Evolutionary conservation across 2,329 filamentous ascomycete genomes (phyloP).

Genomic region (Sphaerulina vaccinii): DNA sequence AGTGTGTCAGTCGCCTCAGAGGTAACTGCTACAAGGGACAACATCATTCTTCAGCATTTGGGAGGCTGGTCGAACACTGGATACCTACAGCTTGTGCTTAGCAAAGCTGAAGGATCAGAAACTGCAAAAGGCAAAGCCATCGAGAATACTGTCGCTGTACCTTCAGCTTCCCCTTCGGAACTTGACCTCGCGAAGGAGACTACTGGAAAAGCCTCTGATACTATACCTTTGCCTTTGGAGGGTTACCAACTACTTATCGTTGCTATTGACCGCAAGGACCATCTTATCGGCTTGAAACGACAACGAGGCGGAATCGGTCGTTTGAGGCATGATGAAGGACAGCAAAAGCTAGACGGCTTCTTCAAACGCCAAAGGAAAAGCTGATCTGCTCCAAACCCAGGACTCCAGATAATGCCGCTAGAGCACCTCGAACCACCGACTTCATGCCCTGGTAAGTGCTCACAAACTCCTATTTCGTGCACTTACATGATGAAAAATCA

Average conservation of each 20-base stretch:
- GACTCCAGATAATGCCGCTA: background rate
- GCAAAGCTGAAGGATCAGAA: background rate
- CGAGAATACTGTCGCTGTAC: background rate
- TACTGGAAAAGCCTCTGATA: too few species aligned
- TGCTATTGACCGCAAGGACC: slow-evolving; percentile 66
- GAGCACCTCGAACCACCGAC: background rate
- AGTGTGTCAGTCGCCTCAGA: slow-evolving; percentile 48
- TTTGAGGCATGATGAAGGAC: slow-evolving; percentile 69
- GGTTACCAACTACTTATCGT: slow-evolving; percentile 46
- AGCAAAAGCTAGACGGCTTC: slow-evolving; percentile 74
- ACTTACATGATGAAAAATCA: slow-evolving; percentile 32
- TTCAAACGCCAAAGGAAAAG: slow-evolving; percentile 52
- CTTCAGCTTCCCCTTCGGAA: too few species aligned
- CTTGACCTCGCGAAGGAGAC: too few species aligned
- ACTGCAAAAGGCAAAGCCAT: background rate
- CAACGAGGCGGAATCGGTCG: slow-evolving; percentile 82
- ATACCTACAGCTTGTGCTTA: slow-evolving; percentile 49
- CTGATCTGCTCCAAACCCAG: slow-evolving; percentile 18
- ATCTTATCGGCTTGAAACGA: slow-evolving; percentile 72
- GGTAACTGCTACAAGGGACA: slow-evolving; percentile 40
- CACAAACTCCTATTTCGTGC: slow-evolving; percentile 7
- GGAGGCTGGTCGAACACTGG: slow-evolving; percentile 67
- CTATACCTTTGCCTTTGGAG: too few species aligned
- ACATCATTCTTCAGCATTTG: slow-evolving; percentile 50
- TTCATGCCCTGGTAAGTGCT: slow-evolving; percentile 14